phyloP scores from a whole-genome alignment of 2,329 filamentous ascomycete genomes.

The Stagonosporopsis vannaccii region DNA sequence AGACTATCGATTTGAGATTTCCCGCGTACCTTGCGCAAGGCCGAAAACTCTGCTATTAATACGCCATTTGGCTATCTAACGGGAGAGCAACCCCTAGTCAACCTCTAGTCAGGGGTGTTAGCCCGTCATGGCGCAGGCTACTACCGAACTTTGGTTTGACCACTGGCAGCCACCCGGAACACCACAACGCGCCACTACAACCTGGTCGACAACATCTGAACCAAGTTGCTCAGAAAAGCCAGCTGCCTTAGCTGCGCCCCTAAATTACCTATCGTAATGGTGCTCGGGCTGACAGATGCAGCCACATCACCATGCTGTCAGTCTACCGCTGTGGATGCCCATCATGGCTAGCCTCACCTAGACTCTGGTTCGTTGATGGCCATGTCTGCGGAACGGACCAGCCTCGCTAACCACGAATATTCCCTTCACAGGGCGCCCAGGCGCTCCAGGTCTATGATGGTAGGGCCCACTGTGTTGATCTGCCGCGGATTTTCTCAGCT shows the following conservation, averaged over 20 bases:
- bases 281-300: slow-evolving; percentile 4
- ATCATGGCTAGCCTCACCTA: neutral
- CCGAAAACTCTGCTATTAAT: slow-evolving; percentile 20
- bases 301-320: slow-evolving; percentile 5
- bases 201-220: slow-evolving; percentile 15
- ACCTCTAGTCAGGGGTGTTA: slow-evolving; percentile 21
- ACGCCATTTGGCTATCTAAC: slow-evolving; percentile 1
- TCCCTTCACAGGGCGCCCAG: neutral
- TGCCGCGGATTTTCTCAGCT: slow-evolving; percentile 9
- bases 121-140: slow-evolving; percentile 11
- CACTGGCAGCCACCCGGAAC: slow-evolving; percentile 18
- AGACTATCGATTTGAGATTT: slow-evolving; percentile 24
- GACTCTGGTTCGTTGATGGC: slow-evolving; percentile 1
- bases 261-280: slow-evolving; percentile 3
- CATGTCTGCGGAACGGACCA: neutral
- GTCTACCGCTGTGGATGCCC: slow-evolving; percentile 6
- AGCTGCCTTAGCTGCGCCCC: slow-evolving; percentile 11
- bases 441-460: neutral
- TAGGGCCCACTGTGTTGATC: slow-evolving; percentile 7
- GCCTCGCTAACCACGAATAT: slow-evolving; percentile 4
- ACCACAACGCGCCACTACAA: slow-evolving; percentile 14
- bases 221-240: slow-evolving; percentile 10
- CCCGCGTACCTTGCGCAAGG: slow-evolving; percentile 12
- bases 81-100: slow-evolving; percentile 21
- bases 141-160: slow-evolving; percentile 13